A percentile compares a stretch with the other conserved stretches of the same genome.
These are phyloP conservation scores for Boletus mariae DNA, from an alignment of 1,284 basidiomycete genomes.

Conservation along the genomic window DNA sequence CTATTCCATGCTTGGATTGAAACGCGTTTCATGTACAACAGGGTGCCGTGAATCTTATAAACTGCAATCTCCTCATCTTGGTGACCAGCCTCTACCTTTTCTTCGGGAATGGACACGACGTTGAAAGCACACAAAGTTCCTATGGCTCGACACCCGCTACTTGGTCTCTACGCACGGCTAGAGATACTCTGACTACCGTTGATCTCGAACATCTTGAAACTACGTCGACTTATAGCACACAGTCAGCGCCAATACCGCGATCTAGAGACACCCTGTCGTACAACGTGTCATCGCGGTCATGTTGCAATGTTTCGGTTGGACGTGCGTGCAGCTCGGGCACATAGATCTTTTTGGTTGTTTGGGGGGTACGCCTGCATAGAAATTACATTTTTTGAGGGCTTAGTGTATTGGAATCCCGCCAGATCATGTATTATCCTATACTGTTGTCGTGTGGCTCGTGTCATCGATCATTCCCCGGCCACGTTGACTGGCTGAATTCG, in stretches of 20 bases:
- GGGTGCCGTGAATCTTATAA: constrained; percentile 13
- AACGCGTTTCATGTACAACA: constrained; percentile 6
- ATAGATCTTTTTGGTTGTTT: neutral
- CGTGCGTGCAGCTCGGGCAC: neutral
- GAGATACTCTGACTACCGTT: constrained; percentile 12
- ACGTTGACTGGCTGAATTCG: too few species aligned
- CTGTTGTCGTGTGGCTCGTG: neutral
- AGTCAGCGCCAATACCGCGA: neutral
- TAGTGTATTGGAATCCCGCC: neutral
- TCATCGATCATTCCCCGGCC: too few species aligned
- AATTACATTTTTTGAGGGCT: neutral
- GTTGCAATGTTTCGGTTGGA: neutral
- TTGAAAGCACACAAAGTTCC: neutral
- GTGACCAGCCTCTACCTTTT: constrained; percentile 12
- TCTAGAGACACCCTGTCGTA: neutral
- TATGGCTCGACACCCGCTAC: neutral
- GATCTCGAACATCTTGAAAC: constrained; percentile 10
- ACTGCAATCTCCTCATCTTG: constrained; percentile 16
- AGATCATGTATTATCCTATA: neutral
- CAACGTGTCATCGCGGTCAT: constrained; percentile 1
- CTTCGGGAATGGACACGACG: constrained; percentile 2
- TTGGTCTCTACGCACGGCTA: neutral
- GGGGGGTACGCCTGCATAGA: too few species aligned
- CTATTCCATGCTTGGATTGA: neutral
- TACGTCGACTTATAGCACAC: constrained; percentile 1